Evolutionary conservation across 148 eudicot genomes (phyloP), one percentile per base, ranked within the genome.

Genomic region (Vaccinium myrtillus): DNA sequence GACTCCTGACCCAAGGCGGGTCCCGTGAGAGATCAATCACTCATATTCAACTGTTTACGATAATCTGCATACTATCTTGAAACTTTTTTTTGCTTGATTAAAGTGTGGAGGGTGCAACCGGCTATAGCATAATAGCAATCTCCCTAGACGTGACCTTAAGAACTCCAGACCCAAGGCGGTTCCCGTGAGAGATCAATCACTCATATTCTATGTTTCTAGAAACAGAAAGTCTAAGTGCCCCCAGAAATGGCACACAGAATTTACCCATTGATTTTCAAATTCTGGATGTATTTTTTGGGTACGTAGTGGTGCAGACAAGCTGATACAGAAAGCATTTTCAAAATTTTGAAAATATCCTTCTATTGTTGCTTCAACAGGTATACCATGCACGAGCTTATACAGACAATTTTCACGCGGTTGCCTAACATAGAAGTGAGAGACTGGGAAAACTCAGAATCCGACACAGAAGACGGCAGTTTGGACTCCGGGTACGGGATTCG

Each of bases 311-410:
- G 32, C 1, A 32, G 32, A 32, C 32, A 1, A 32, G 32, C 32
- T 32, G 32, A 16, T 12, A 6, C 73, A 23, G 15, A 27, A 27
- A 25, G 73, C 16, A 6, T 25, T 25, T 25, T 0, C 6, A 27
- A 69, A 69, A 27, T 1, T 4, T 69, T 27, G 74, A 27, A 32
- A 30, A 69, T 39, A 39, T 74, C 23, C 18, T 73, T 39, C 16
- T 74, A 18, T 11, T 50, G 53, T 46, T 8, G 15, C 39, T 77
- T 23, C 55, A 53, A 50, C 59, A 75, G 85, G 87, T 81, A 87
- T 87, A 86, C 91, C 2, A 95, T 97, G 98, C 96, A 93, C 75
- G 99, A 97, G 87, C 85, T 97, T 6, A 90, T 92, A 12, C 96
- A 94, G 84, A 90, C 87, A 10, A 91, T 95, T 39, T 97, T 89